Evolutionary conservation across 495 filamentous ascomycete genomes (phyloP).

Genomic region (Hypoxylon crocopeplum): DNA sequence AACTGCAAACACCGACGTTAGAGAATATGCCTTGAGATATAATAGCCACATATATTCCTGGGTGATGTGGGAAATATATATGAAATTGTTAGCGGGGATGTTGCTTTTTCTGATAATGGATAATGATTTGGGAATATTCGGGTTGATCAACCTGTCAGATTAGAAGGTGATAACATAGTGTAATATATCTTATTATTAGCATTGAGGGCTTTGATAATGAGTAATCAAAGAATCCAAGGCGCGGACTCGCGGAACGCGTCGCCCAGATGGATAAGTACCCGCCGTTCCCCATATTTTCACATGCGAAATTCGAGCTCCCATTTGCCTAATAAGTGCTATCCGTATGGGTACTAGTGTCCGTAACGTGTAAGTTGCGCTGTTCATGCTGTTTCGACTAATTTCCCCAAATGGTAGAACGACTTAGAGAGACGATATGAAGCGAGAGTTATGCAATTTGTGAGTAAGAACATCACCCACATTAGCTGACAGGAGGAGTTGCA

Average conservation of each 20-base stretch:
- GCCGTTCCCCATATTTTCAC: slow-evolving; percentile 37
- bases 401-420: no score
- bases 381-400: background rate
- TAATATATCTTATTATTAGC: slow-evolving; percentile 21
- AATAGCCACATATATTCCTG: background rate
- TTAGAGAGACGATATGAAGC: no score
- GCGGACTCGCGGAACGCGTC: slow-evolving; percentile 28
- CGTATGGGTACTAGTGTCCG: background rate
- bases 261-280: slow-evolving; percentile 8
- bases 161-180: background rate
- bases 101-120: background rate
- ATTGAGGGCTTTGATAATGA: slow-evolving; percentile 24
- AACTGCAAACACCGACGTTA: background rate
- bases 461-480: no score
- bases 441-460: no score
- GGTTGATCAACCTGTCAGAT: no score
- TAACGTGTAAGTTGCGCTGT: background rate
- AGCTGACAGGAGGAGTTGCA: no score
- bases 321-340: slow-evolving; percentile 6
- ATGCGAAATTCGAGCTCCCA: slow-evolving; percentile 17
- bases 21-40: slow-evolving; percentile 4
- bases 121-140: background rate
- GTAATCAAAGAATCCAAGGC: slow-evolving; percentile 24
- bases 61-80: slow-evolving; percentile 10
- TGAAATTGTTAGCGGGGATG: no score